These are phyloP conservation scores for Penicillium sp. DNA, from an alignment of 2,329 filamentous ascomycete genomes.

Conservation along the genomic window DNA sequence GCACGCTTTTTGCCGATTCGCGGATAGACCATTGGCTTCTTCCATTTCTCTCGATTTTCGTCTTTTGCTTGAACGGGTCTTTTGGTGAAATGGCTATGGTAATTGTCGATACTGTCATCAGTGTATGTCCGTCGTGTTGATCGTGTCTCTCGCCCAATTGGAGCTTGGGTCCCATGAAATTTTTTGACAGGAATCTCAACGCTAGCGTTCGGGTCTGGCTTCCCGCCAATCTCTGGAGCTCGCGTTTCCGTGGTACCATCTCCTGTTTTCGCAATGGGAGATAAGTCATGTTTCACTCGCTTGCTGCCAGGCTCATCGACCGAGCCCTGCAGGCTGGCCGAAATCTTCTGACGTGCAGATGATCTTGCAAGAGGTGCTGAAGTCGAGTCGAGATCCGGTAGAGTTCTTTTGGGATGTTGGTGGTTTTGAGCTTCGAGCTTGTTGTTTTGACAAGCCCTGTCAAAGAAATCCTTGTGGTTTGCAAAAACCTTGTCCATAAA, in stretches of 20 bases:
- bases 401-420: conserved; percentile 17
- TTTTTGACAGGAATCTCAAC: conserved; percentile 34
- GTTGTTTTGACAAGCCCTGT: conserved; percentile 16
- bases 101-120: background rate
- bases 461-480: conserved; percentile 27
- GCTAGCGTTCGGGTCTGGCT: background rate
- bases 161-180: conserved; percentile 5
- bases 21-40: conserved; percentile 47
- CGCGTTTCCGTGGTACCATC: background rate
- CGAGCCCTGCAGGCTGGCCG: conserved; percentile 29
- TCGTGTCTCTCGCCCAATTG: conserved; percentile 30
- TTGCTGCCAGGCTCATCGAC: conserved; percentile 8
- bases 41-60: conserved; percentile 27
- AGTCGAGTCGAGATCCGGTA: conserved; percentile 11
- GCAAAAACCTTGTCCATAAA: conserved; percentile 34
- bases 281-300: background rate
- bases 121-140: conserved; percentile 22
- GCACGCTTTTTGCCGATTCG: conserved; percentile 48
- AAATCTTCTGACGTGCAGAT: conserved; percentile 32
- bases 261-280: background rate
- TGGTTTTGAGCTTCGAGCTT: conserved; percentile 5
- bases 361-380: conserved; percentile 6
- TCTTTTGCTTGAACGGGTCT: conserved; percentile 15
- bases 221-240: background rate
- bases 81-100: background rate